Conservation (phyloP, 1,139 yeast genomes). For the Debaryomyces nepalensis region DNA sequence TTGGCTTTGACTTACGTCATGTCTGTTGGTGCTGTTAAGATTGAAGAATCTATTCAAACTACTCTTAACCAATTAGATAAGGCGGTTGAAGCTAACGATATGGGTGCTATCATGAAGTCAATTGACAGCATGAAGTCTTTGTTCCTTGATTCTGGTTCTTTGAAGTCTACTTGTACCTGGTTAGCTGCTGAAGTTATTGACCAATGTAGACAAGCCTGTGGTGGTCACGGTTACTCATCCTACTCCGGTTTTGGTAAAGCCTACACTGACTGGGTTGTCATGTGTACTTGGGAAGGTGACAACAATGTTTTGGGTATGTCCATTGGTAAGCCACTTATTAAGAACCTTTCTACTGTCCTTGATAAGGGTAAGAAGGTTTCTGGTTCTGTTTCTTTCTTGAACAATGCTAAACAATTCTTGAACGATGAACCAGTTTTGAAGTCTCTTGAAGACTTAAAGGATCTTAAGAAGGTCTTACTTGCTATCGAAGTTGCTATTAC, state of each 20-base stretch:
- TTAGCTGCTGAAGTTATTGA: conserved; percentile 51
- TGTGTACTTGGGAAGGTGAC: conserved; percentile 61
- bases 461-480: conserved; percentile 31
- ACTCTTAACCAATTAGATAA: conserved; percentile 39
- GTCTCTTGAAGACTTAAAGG: conserved; percentile 40
- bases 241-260: conserved; percentile 55
- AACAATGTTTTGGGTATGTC: conserved; percentile 53
- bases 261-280: conserved; percentile 54
- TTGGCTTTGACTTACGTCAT: conserved; percentile 50
- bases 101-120: conserved; percentile 39
- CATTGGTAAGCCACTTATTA: conserved; percentile 51
- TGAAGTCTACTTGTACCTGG: conserved; percentile 55
- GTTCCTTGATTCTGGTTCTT: conserved; percentile 52
- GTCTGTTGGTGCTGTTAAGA: conserved; percentile 45
- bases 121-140: conserved; percentile 49
- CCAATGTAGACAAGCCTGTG: conserved; percentile 55
- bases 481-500: conserved; percentile 51
- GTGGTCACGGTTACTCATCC: conserved; percentile 56
- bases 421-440: conserved; percentile 38
- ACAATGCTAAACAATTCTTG: conserved; percentile 36
- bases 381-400: conserved; percentile 45
- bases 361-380: conserved; percentile 38
- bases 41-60: conserved; percentile 35
- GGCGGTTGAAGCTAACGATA: conserved; percentile 42
- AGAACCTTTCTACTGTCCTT: conserved; percentile 37